Evolutionary conservation across 768 basidiomycete species (phyloP).

Genomic region (Dictyophora rubrovolvata): DNA sequence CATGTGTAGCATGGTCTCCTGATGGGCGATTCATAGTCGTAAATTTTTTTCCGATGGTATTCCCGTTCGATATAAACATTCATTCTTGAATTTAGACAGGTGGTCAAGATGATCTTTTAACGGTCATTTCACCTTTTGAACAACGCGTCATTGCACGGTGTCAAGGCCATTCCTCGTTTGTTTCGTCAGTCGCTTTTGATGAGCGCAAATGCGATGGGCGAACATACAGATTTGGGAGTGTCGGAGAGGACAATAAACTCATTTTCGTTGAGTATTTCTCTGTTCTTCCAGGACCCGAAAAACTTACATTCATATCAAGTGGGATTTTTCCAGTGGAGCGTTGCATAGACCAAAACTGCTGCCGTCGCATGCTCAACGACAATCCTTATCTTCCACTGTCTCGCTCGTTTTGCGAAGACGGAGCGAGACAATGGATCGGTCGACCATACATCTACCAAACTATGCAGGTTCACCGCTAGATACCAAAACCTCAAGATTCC

Average conservation of each 20-base stretch:
- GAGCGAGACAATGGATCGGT: slow-evolving; percentile 36
- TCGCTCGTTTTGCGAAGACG: slow-evolving; percentile 57
- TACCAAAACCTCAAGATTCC: slow-evolving; percentile 42
- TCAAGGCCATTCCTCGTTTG: slow-evolving; percentile 94
- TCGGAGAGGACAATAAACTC: slow-evolving; percentile 94
- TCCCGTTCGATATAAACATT: background rate
- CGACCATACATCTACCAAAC: slow-evolving; percentile 45
- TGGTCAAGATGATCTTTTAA: slow-evolving; percentile 93
- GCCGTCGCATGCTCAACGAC: slow-evolving; percentile 57
- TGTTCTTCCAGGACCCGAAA: slow-evolving; percentile 6
- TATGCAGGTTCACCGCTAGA: slow-evolving; percentile 3
- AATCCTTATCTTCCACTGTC: slow-evolving; percentile 69
- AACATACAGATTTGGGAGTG: slow-evolving; percentile 90
- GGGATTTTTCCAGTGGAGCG: slow-evolving; percentile 89
- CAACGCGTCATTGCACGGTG: slow-evolving; percentile 90
- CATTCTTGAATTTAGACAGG: slow-evolving; percentile 50
- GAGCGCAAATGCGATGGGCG: slow-evolving; percentile 78
- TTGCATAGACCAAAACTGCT: slow-evolving; percentile 81
- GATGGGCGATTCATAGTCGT: slow-evolving; percentile 90
- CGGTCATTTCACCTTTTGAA: slow-evolving; percentile 92
- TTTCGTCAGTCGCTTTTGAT: slow-evolving; percentile 84
- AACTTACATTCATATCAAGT: slow-evolving; percentile 35
- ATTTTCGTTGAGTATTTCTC: slow-evolving; percentile 53
- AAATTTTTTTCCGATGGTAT: slow-evolving; percentile 11
- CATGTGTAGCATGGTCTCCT: slow-evolving; percentile 89